Conservation (phyloP, 495 filamentous ascomycete species). For the Podospora pseudocomata region DNA sequence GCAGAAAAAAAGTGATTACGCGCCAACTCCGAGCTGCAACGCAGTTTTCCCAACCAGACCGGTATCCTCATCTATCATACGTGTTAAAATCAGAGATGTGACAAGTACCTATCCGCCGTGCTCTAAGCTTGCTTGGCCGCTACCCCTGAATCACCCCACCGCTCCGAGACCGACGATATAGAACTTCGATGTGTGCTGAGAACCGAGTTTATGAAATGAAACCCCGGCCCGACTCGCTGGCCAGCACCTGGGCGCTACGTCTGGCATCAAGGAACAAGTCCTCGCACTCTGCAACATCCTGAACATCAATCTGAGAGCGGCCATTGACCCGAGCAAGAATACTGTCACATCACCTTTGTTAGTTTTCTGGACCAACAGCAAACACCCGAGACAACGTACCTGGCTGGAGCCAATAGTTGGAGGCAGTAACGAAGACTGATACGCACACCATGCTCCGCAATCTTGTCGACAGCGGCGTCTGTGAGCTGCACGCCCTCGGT, state of each 20-base stretch:
- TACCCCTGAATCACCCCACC: slow-evolving; percentile 8
- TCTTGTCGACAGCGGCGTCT: slow-evolving; percentile 77
- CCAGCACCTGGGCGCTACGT: slow-evolving; percentile 71
- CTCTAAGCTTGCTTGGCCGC: slow-evolving; percentile 19
- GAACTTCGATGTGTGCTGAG: not conserved
- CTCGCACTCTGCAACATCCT: slow-evolving; percentile 84
- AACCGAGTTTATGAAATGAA: slow-evolving; percentile 53
- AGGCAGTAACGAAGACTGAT: slow-evolving; percentile 89
- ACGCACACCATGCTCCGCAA: slow-evolving; percentile 77
- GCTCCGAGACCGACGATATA: not conserved
- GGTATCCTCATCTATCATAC: slow-evolving; percentile 31
- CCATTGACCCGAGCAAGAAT: slow-evolving; percentile 61
- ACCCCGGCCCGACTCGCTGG: slow-evolving; percentile 55
- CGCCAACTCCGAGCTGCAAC: slow-evolving; percentile 30
- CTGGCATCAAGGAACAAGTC: slow-evolving; percentile 87
- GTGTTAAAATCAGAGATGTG: slow-evolving; percentile 37
- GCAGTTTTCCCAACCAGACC: slow-evolving; percentile 31
- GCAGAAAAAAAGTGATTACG: slow-evolving; percentile 16
- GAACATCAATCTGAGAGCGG: slow-evolving; percentile 68
- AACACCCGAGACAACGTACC: slow-evolving; percentile 34
- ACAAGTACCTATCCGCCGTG: slow-evolving; percentile 24
- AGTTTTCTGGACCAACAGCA: slow-evolving; percentile 6
- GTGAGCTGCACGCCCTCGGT: slow-evolving; percentile 77
- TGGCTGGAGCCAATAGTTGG: slow-evolving; percentile 85
- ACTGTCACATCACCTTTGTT: slow-evolving; percentile 32